phyloP scores from a whole-genome alignment of 2,329 filamentous ascomycete species.

The Rasamsonia emersonii region DNA sequence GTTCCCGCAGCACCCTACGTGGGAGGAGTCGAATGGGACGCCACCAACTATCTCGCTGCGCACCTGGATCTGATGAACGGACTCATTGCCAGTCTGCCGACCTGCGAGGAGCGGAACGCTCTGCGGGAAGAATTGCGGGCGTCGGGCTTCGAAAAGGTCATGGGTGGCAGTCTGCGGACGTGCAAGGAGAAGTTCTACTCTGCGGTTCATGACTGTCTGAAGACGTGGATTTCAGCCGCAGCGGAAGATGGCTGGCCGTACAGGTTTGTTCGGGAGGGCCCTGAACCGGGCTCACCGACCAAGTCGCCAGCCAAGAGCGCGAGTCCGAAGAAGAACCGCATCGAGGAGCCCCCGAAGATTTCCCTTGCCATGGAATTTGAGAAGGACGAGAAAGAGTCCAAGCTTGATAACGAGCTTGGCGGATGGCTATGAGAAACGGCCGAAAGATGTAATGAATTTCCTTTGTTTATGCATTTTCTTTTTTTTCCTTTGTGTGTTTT shows the following conservation, averaged over 20 bases:
- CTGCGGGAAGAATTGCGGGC: constrained; percentile 70
- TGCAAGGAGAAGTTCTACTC: constrained; percentile 99
- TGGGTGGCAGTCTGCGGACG: constrained; percentile 73
- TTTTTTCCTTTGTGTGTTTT: constrained; percentile 4
- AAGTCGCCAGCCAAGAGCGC: constrained; percentile 42
- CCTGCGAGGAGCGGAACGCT: constrained; percentile 59
- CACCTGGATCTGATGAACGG: constrained; percentile 92
- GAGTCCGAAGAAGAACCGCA: constrained; percentile 36
- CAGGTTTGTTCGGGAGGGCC: constrained; percentile 58
- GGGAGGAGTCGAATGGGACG: constrained; percentile 96
- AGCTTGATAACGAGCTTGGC: constrained; percentile 19
- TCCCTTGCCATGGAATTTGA: constrained; percentile 38
- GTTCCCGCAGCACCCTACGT: constrained; percentile 93
- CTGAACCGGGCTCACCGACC: constrained; percentile 29
- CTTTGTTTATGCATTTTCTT: constrained; percentile 1
- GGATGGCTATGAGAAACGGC: constrained; percentile 27
- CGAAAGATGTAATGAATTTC: constrained; percentile 6
- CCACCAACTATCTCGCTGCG: constrained; percentile 88
- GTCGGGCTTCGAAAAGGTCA: constrained; percentile 83
- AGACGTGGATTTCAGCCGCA: constrained; percentile 84
- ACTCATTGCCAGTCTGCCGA: constrained; percentile 71
- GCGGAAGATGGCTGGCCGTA: constrained; percentile 83
- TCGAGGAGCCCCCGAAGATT: constrained; percentile 50
- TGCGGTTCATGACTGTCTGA: constrained; percentile 77
- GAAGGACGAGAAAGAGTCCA: constrained; percentile 13